Conservation (phyloP, 202 grass and related monocot genomes). For the Schoenoplectus triqueter region DNA sequence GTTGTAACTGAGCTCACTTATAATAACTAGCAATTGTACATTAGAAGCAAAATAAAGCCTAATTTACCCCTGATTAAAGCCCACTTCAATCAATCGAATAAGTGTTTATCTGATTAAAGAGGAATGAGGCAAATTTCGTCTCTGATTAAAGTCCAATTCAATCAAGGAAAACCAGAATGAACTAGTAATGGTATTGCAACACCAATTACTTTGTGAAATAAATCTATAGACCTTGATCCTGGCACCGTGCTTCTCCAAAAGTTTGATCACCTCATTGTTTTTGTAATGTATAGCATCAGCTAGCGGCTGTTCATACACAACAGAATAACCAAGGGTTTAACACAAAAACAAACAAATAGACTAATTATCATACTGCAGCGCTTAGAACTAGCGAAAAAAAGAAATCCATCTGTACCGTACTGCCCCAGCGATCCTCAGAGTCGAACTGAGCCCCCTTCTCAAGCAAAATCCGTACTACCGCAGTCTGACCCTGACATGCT, state of each 20-base stretch:
- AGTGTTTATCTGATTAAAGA: background rate
- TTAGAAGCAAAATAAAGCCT: background rate
- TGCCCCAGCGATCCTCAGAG: slow-evolving; percentile 75
- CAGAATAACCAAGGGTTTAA: slow-evolving; percentile 8
- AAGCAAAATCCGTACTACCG: slow-evolving; percentile 64
- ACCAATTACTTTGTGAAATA: slow-evolving; percentile 1
- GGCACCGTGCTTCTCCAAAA: slow-evolving; percentile 91
- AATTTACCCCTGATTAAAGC: slow-evolving; percentile 15
- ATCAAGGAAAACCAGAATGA: background rate
- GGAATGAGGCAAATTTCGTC: background rate
- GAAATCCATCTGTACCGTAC: slow-evolving; percentile 50
- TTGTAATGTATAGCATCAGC: slow-evolving; percentile 96
- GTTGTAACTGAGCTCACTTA: background rate
- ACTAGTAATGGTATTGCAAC: background rate
- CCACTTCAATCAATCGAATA: slow-evolving; percentile 2
- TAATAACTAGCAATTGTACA: slow-evolving; percentile 4
- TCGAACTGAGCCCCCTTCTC: slow-evolving; percentile 58
- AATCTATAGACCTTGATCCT: slow-evolving; percentile 58
- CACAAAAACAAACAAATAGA: background rate
- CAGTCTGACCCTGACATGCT: slow-evolving; percentile 65
- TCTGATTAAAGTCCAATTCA: background rate
- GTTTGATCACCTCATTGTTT: slow-evolving; percentile 82
- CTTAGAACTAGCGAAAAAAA: background rate
- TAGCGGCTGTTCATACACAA: slow-evolving; percentile 70
- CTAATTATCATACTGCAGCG: background rate